Percentiles rank a stretch among this genome's conserved stretches.
Conservation (phyloP, 192 early-diverging fungal genomes). For the Chytriomyces sp. region DNA sequence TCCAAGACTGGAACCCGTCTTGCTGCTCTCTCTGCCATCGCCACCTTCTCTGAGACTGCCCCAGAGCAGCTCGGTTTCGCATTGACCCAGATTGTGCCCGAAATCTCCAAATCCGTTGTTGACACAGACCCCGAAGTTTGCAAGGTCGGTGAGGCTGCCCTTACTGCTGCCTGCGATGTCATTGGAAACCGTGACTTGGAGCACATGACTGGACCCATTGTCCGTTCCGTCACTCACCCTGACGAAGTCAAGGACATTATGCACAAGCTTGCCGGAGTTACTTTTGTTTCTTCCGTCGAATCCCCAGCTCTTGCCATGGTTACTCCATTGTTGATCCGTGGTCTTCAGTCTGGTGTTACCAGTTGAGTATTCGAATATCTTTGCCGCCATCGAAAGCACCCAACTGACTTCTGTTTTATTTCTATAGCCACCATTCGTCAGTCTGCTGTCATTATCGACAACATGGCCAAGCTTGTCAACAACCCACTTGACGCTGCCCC, state of each 20-base stretch:
- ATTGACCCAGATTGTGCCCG: slow-evolving; percentile 69
- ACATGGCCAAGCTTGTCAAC: slow-evolving; percentile 90
- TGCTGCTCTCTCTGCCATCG: slow-evolving; percentile 55
- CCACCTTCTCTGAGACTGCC: slow-evolving; percentile 49
- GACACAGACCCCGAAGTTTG: slow-evolving; percentile 79
- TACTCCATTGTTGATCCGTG: slow-evolving; percentile 76
- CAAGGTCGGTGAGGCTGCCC: slow-evolving; percentile 68
- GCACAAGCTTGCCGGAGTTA: slow-evolving; percentile 78
- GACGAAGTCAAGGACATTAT: slow-evolving; percentile 72
- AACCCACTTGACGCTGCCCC: slow-evolving; percentile 78
- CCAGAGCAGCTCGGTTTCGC: slow-evolving; percentile 53
- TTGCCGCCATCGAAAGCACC: slow-evolving; percentile 59
- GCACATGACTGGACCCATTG: slow-evolving; percentile 57
- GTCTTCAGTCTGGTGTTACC: slow-evolving; percentile 43
- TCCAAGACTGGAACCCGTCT: slow-evolving; percentile 78
- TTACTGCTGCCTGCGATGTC: slow-evolving; percentile 70
- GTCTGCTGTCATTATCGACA: slow-evolving; percentile 83
- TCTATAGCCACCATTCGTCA: slow-evolving; percentile 69
- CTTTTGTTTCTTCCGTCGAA: slow-evolving; percentile 75
- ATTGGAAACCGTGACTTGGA: slow-evolving; percentile 76
- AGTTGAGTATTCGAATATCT: slow-evolving; percentile 46
- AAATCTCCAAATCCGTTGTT: slow-evolving; percentile 78
- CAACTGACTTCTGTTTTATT: slow-evolving; percentile 10
- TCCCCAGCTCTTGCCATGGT: slow-evolving; percentile 80
- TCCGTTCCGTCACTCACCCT: slow-evolving; percentile 75